A percentile compares a stretch with the other conserved stretches of the same genome.
phyloP scores from a whole-genome alignment of 169 alveolate genomes.

The Neospora caninum region DNA sequence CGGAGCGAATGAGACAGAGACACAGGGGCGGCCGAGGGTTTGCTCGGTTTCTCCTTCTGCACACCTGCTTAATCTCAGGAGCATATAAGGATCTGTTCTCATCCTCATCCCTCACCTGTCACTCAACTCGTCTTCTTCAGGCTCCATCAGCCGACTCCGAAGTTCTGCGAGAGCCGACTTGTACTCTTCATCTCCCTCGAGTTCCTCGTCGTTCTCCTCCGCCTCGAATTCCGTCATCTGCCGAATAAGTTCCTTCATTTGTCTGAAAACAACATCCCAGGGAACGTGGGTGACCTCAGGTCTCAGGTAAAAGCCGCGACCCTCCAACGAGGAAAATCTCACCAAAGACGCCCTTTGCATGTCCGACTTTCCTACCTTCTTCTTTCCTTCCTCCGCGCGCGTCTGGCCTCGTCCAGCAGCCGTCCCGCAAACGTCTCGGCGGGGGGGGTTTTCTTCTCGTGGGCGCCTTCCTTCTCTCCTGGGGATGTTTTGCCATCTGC shows the following conservation, averaged over 20 bases:
- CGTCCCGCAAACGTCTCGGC: background rate
- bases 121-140: conserved; percentile 29
- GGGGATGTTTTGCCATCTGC: background rate
- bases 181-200: conserved; percentile 49
- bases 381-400: background rate
- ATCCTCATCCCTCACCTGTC: background rate
- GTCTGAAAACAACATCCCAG: conserved; percentile 21
- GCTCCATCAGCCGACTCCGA: conserved; percentile 20
- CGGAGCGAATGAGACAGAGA: too few species aligned
- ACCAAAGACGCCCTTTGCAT: too few species aligned
- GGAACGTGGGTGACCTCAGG: background rate
- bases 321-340: too few species aligned
- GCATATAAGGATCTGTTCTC: too few species aligned
- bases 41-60: too few species aligned
- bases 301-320: too few species aligned
- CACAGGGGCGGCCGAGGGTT: too few species aligned
- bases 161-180: conserved; percentile 50
- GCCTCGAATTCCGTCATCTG: conserved; percentile 60
- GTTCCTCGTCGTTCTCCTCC: conserved; percentile 66
- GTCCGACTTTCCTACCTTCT: background rate
- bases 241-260: conserved; percentile 43
- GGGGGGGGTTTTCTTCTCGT: background rate
- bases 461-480: background rate
- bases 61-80: too few species aligned
- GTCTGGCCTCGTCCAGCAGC: background rate